Evolutionary conservation across 331 rosid species (phyloP).

Genomic region (Acacia pycnantha): DNA sequence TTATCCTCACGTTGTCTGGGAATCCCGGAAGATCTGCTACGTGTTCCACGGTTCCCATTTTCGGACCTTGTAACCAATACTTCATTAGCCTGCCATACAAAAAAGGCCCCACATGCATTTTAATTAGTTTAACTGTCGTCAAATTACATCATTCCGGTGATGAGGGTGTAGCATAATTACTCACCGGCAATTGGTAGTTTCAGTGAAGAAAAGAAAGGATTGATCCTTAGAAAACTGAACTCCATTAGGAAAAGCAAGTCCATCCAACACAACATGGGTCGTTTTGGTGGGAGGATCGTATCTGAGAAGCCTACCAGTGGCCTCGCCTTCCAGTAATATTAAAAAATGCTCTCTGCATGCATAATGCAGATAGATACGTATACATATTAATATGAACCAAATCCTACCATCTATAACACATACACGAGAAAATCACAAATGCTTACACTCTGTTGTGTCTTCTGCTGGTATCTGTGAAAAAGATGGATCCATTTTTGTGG

Average conservation of each 20-base stretch:
- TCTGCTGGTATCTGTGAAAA: constrained; percentile 89
- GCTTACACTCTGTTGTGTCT: constrained; percentile 81
- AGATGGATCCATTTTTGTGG: constrained; percentile 78
- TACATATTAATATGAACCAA: background rate
- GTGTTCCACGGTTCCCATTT: constrained; percentile 45
- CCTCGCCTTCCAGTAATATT: constrained; percentile 87
- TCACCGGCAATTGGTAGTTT: constrained; percentile 96
- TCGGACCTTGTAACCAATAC: constrained; percentile 68
- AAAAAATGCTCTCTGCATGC: constrained; percentile 63
- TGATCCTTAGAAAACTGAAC: constrained; percentile 72
- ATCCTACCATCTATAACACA: no score
- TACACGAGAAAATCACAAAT: background rate
- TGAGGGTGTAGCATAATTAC: background rate
- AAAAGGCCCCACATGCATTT: background rate
- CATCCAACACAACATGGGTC: constrained; percentile 73
- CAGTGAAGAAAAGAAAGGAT: constrained; percentile 57
- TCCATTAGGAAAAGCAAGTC: constrained; percentile 95
- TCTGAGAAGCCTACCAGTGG: constrained; percentile 70
- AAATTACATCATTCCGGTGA: background rate
- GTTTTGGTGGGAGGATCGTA: constrained; percentile 63
- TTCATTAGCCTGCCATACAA: constrained; percentile 52
- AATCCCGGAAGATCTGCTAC: constrained; percentile 79
- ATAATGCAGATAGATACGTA: background rate
- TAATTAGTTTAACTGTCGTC: background rate
- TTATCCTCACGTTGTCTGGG: constrained; percentile 88